These are phyloP conservation scores for Spathaspora hagerdaliae DNA, from an alignment of 805 yeast genomes.

Conservation along the genomic window DNA sequence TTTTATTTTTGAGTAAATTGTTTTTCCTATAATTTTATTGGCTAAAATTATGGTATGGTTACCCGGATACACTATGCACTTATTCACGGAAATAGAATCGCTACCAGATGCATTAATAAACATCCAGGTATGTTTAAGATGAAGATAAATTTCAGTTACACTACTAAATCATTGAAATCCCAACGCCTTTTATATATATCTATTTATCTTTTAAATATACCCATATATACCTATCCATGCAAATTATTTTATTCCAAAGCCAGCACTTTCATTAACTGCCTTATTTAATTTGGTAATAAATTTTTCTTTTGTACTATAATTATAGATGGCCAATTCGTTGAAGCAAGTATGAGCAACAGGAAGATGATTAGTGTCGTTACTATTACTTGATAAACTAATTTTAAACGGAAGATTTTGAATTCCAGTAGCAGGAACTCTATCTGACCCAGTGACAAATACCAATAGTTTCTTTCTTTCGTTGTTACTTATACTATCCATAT, in stretches of 20 bases:
- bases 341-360: slow-evolving; percentile 95
- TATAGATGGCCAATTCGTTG: slow-evolving; percentile 78
- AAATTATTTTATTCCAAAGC: slow-evolving; percentile 69
- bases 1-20: slow-evolving; percentile 2
- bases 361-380: slow-evolving; percentile 42
- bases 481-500: slow-evolving; percentile 44
- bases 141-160: too few species aligned
- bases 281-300: slow-evolving; percentile 53
- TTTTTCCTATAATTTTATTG: slow-evolving; percentile 10
- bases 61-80: neutral
- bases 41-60: slow-evolving; percentile 1
- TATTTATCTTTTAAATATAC: too few species aligned
- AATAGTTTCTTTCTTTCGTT: slow-evolving; percentile 59
- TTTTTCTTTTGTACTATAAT: slow-evolving; percentile 54
- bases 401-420: slow-evolving; percentile 69
- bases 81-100: too few species aligned
- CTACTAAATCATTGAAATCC: too few species aligned
- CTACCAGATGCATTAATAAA: too few species aligned
- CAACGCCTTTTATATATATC: too few species aligned
- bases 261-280: slow-evolving; percentile 79
- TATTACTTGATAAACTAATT: slow-evolving; percentile 44
- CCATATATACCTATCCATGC: too few species aligned
- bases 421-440: slow-evolving; percentile 91
- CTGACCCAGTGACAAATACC: slow-evolving; percentile 84
- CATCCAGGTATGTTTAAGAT: too few species aligned